Evolutionary conservation across 129 eudicot species (phyloP).

Genomic region (sunflower (Helianthus annuus)): HanXRQr2.0-SUNRISE NC_035441.2:48493523-48494022

Average conservation of each 20-base stretch:
- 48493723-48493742: constrained; percentile 15
- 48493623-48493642: neutral
- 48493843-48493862: constrained; percentile 44
- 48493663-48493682: constrained; percentile 7
- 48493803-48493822: neutral
- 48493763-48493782: constrained; percentile 13
- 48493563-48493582: no score
- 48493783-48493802: constrained; percentile 36
- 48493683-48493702: constrained; percentile 24
- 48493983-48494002: constrained; percentile 60
- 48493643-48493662: no score
- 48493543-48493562: no score
- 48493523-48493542: no score
- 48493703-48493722: constrained; percentile 22
- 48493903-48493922: constrained; percentile 47
- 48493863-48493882: constrained; percentile 14
- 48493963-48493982: constrained; percentile 58
- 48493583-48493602: no score
- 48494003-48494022: constrained; percentile 56
- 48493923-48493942: constrained; percentile 62
- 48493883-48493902: constrained; percentile 19
- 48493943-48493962: constrained; percentile 63
- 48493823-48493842: neutral
- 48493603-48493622: neutral
- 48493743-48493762: constrained; percentile 14